A percentile compares a stretch with the other conserved stretches of the same genome.
phyloP scores from a whole-genome alignment of 768 basidiomycete species.

The Macrolepiota albuminosa region DNA sequence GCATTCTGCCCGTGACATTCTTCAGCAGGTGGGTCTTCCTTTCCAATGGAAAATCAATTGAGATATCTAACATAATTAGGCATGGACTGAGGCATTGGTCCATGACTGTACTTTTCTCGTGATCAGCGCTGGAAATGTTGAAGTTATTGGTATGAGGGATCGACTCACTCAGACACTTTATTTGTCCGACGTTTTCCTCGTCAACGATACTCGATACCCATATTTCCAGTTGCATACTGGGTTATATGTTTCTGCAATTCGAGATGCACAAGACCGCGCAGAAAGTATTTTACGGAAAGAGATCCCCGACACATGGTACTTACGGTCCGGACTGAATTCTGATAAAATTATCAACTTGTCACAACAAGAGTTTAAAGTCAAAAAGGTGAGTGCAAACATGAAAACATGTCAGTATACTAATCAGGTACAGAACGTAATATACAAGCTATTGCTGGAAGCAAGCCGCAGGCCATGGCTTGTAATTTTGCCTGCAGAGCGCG shows the following conservation, averaged over 20 bases:
- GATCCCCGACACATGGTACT: not conserved
- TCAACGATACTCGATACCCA: not conserved
- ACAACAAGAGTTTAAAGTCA: not conserved
- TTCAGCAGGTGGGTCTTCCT: not conserved
- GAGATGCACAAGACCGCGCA: not conserved
- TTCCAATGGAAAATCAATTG: no score
- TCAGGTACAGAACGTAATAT: not conserved
- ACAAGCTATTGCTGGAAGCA: not conserved
- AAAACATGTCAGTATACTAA: not conserved
- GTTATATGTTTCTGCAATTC: not conserved
- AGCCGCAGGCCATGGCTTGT: not conserved
- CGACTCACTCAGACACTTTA: not conserved
- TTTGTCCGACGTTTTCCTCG: not conserved
- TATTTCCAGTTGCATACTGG: slow-evolving; percentile 3
- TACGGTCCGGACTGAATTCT: not conserved
- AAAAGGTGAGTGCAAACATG: not conserved
- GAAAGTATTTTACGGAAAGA: not conserved
- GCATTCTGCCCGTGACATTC: not conserved
- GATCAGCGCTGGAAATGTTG: no score
- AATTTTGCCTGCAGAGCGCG: not conserved
- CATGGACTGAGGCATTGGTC: not conserved
- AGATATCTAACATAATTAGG: not conserved
- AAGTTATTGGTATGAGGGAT: no score
- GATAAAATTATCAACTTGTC: not conserved
- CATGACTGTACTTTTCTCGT: not conserved